These are phyloP conservation scores for Botryotinia convoluta DNA, from an alignment of 2,329 filamentous ascomycete genomes.

Conservation along the genomic window DNA sequence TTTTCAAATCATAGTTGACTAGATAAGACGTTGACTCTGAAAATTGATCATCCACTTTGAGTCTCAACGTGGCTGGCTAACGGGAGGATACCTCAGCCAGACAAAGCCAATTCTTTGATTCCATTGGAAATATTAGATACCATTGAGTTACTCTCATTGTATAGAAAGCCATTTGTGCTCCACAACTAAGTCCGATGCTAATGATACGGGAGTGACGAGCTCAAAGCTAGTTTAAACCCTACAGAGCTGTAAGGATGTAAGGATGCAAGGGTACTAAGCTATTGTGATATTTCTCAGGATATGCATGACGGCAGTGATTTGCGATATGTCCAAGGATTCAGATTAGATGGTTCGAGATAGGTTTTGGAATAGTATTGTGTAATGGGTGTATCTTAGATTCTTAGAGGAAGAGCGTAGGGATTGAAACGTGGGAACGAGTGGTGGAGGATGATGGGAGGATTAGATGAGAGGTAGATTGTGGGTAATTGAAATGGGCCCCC, in stretches of 20 bases:
- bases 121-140: slow-evolving; percentile 19
- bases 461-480: slow-evolving; percentile 11
- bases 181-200: slow-evolving; percentile 27
- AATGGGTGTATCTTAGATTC: background rate
- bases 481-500: slow-evolving; percentile 6
- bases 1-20: slow-evolving; percentile 22
- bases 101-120: slow-evolving; percentile 17
- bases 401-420: slow-evolving; percentile 1
- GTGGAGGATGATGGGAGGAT: slow-evolving; percentile 14
- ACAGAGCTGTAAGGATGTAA: slow-evolving; percentile 32
- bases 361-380: background rate
- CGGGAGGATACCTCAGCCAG: slow-evolving; percentile 30
- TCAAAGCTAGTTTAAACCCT: slow-evolving; percentile 35
- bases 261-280: slow-evolving; percentile 4
- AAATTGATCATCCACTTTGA: slow-evolving; percentile 19
- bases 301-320: slow-evolving; percentile 28
- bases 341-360: background rate
- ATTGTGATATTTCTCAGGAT: slow-evolving; percentile 16
- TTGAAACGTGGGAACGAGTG: slow-evolving; percentile 3
- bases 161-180: slow-evolving; percentile 23
- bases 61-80: slow-evolving; percentile 33
- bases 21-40: slow-evolving; percentile 17
- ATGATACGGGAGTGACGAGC: slow-evolving; percentile 29
- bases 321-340: slow-evolving; percentile 16
- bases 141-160: slow-evolving; percentile 20